Percentiles rank a stretch among this genome's conserved stretches.
phyloP scores from a whole-genome alignment of 441 rosid genomes.

The Adansonia gregorii region DNA sequence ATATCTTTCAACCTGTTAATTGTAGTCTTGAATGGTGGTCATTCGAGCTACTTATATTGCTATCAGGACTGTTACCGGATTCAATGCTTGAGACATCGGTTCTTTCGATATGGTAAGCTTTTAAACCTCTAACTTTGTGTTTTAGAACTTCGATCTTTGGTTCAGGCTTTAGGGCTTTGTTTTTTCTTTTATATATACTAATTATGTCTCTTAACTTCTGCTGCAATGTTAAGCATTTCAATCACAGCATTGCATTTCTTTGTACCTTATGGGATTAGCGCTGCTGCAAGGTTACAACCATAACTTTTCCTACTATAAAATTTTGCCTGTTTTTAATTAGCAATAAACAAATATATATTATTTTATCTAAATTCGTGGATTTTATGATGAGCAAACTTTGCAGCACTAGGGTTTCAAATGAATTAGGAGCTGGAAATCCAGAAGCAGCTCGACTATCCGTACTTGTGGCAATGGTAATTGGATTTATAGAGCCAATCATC shows the following conservation, averaged over 20 bases:
- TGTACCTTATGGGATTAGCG: background rate
- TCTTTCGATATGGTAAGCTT: background rate
- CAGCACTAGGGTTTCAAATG: constrained; percentile 12
- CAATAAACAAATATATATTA: background rate
- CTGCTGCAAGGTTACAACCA: background rate
- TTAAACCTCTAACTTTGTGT: background rate
- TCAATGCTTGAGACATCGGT: background rate
- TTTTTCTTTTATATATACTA: background rate
- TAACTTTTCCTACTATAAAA: background rate
- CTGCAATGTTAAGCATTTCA: background rate
- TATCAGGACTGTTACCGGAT: background rate
- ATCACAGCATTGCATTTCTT: background rate
- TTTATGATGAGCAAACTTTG: background rate
- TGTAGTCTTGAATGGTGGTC: constrained; percentile 11
- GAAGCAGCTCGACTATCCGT: background rate
- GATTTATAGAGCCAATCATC: background rate
- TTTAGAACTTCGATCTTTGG: background rate
- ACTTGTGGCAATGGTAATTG: background rate
- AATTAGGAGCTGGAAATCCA: constrained; percentile 11
- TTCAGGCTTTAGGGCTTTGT: background rate
- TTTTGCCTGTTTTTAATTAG: background rate
- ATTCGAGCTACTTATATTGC: background rate
- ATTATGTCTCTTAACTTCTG: background rate
- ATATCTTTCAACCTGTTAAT: too few species aligned
- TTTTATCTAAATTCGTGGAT: background rate